phyloP scores from a whole-genome alignment of 257 asterid genomes.

The Nicotiana attenuata region DNA sequence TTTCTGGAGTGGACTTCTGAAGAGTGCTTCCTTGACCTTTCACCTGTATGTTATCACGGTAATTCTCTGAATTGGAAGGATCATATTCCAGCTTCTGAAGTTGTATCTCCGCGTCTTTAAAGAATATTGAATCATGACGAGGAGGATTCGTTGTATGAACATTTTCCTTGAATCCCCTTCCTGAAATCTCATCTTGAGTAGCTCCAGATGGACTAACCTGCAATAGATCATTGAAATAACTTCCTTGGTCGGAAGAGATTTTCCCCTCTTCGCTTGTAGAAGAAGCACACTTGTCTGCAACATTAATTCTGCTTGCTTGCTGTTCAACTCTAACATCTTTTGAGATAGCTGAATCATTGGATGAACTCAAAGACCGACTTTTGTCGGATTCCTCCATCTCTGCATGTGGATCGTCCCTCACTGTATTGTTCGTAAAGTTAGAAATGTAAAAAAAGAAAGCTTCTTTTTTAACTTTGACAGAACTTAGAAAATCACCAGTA shows the following conservation, averaged over 20 bases:
- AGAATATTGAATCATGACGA: neutral
- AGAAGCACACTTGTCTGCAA: neutral
- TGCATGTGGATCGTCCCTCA: neutral
- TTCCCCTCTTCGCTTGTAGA: neutral
- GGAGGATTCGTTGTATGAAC: neutral
- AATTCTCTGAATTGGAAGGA: neutral
- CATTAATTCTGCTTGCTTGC: neutral
- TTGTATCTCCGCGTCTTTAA: slow-evolving; percentile 2
- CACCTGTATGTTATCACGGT: neutral
- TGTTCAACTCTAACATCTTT: neutral
- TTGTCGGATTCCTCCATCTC: neutral
- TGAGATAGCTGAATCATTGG: neutral
- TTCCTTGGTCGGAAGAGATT: slow-evolving; percentile 7
- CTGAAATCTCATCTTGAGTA: neutral
- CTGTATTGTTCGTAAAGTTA: neutral
- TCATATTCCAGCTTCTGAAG: neutral
- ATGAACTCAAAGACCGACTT: neutral
- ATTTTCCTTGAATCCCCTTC: neutral
- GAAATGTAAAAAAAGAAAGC: neutral
- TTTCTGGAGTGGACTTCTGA: slow-evolving; percentile 8
- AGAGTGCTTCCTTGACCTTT: slow-evolving; percentile 9
- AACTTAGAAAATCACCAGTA: neutral
- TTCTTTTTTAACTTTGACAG: neutral
- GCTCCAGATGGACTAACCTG: neutral
- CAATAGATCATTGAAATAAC: neutral